A percentile compares a stretch with the other conserved stretches of the same genome.
These are phyloP conservation scores for Ricinus communis DNA, from an alignment of 345 rosid genomes.

Conservation along the genomic window DNA sequence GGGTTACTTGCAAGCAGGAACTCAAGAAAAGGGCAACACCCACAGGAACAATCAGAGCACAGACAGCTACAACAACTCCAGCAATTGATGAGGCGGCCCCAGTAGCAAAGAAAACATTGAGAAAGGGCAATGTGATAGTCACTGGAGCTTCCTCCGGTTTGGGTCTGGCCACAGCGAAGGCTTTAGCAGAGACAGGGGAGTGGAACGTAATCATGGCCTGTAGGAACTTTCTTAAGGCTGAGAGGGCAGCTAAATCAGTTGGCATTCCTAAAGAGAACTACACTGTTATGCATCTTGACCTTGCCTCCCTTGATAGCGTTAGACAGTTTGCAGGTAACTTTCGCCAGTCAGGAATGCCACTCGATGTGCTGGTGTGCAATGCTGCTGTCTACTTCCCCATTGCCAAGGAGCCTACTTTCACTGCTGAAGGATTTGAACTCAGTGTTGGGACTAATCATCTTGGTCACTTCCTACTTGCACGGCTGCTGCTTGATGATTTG, in stretches of 20 bases:
- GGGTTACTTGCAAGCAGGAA: background rate
- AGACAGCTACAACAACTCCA: conserved; percentile 57
- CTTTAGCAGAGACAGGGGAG: conserved; percentile 79
- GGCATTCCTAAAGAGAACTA: conserved; percentile 79
- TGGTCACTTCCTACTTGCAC: conserved; percentile 82
- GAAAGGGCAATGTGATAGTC: conserved; percentile 66
- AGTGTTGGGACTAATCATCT: conserved; percentile 97
- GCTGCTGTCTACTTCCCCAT: conserved; percentile 92
- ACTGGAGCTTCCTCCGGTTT: conserved; percentile 88
- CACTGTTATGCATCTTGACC: conserved; percentile 91
- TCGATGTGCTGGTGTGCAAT: conserved; percentile 87
- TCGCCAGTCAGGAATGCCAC: conserved; percentile 54
- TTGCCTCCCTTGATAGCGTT: conserved; percentile 86
- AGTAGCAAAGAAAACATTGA: conserved; percentile 68
- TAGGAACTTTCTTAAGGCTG: conserved; percentile 86
- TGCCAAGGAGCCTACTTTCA: conserved; percentile 80
- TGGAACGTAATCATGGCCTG: conserved; percentile 92
- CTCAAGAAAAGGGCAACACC: conserved; percentile 42
- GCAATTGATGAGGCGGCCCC: conserved; percentile 34
- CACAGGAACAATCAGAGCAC: conserved; percentile 50
- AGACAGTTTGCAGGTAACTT: conserved; percentile 69
- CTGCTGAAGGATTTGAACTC: conserved; percentile 92
- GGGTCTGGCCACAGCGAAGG: conserved; percentile 86
- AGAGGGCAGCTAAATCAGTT: conserved; percentile 74
- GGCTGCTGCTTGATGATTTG: conserved; percentile 76